phyloP scores from a whole-genome alignment of 306 rosid genomes.

The Datisca glomerata region DNA sequence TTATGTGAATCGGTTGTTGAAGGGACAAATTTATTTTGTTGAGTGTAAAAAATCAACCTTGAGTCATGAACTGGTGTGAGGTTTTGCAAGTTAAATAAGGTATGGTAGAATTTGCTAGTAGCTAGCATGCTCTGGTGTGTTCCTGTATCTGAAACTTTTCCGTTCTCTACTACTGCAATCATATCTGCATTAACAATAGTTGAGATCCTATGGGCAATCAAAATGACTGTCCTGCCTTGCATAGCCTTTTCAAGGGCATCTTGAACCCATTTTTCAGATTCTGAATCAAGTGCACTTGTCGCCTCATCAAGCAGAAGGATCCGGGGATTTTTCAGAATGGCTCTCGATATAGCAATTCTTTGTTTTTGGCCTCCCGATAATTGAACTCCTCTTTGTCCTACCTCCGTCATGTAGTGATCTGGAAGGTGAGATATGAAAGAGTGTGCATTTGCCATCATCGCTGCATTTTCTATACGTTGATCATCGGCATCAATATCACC shows the following conservation, averaged over 20 bases:
- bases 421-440: slow-evolving; percentile 71
- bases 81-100: slow-evolving; percentile 58
- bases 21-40: not conserved
- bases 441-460: slow-evolving; percentile 70
- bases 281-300: slow-evolving; percentile 85
- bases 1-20: no score
- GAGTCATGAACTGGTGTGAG: slow-evolving; percentile 34
- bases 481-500: slow-evolving; percentile 69
- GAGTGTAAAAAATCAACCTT: slow-evolving; percentile 30
- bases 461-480: slow-evolving; percentile 44
- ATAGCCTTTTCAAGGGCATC: slow-evolving; percentile 75
- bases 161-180: slow-evolving; percentile 66
- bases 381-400: slow-evolving; percentile 79
- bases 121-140: slow-evolving; percentile 60
- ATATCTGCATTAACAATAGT: slow-evolving; percentile 71
- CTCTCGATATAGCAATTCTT: slow-evolving; percentile 83
- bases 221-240: slow-evolving; percentile 66
- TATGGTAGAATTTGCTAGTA: slow-evolving; percentile 44
- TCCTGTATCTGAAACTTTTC: slow-evolving; percentile 58
- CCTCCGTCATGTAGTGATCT: slow-evolving; percentile 63
- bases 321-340: slow-evolving; percentile 70
- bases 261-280: slow-evolving; percentile 75
- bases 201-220: slow-evolving; percentile 81
- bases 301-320: slow-evolving; percentile 86
- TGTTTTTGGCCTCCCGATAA: slow-evolving; percentile 91